Percentiles rank a stretch among this genome's conserved stretches.
Conservation (phyloP, 2,329 filamentous ascomycete genomes). For the Thielaviopsis euricoi region DNA sequence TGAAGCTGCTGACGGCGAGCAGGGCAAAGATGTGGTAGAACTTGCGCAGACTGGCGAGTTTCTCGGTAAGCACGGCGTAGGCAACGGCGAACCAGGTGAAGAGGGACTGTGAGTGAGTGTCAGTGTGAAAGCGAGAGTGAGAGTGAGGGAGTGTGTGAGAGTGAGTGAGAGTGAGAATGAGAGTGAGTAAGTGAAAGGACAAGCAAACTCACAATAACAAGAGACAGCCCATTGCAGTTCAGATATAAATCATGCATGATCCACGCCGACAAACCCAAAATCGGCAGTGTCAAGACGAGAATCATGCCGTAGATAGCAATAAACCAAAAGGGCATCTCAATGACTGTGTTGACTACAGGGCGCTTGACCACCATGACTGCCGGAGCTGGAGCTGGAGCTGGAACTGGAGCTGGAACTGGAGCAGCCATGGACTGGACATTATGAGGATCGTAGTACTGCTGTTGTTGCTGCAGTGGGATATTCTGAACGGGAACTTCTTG, state of each 20-base stretch:
- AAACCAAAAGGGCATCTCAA: constrained; percentile 28
- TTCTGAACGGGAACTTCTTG: too few relatives aligned
- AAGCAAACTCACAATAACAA: constrained; percentile 22
- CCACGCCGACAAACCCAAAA: constrained; percentile 26
- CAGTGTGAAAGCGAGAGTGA: neutral
- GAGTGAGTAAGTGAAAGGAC: neutral
- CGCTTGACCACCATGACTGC: neutral
- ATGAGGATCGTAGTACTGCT: neutral
- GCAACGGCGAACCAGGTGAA: constrained; percentile 29
- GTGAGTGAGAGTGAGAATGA: too few relatives aligned
- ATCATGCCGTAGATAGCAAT: constrained; percentile 24
- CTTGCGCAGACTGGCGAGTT: constrained; percentile 18
- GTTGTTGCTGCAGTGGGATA: too few relatives aligned
- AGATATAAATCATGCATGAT: constrained; percentile 26
- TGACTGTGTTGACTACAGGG: constrained; percentile 17
- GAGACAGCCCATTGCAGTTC: constrained; percentile 24
- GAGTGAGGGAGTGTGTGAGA: neutral
- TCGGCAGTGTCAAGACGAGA: constrained; percentile 25
- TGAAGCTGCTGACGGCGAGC: constrained; percentile 25
- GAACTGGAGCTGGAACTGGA: neutral
- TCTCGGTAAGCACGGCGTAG: constrained; percentile 27
- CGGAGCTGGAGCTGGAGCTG: neutral
- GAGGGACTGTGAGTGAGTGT: constrained; percentile 20
- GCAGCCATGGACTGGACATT: neutral
- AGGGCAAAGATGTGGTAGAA: constrained; percentile 29